Base-by-base conservation (phyloP, 2,329 filamentous ascomycete genomes). In the Fusarium sp. region DNA sequence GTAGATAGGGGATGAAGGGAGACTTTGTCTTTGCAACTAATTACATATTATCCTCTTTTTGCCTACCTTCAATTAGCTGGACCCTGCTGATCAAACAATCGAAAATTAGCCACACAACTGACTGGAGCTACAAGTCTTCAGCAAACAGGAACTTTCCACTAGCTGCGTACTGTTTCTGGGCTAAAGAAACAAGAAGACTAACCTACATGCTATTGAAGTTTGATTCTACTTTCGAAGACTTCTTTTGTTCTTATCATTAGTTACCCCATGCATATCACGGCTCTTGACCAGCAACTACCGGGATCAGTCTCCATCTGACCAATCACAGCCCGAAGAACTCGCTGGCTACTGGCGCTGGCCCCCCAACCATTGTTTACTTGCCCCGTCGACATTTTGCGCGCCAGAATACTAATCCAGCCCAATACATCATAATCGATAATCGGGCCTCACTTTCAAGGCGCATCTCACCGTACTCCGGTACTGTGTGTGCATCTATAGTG, bases 291-390 rank as follows among this genome's bases (percentile, higher is more conserved):
- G 21, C 20, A 50, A 59, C 38, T 49, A 20, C 64, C 41, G 52
- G 65, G 57, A 66, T 62, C 33, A 46, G 21, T 26, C 37, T 8
- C 11, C 13, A 57, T 52, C 59, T 20, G n/a, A 33, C 67, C 67
- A 69, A 69, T 68, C 57, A 59, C 28, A 13, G 16, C 10, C 5
- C 21, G 20, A 29, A 52, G 46, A 56, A n/a, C n/a, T n/a, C 66
- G 44, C 66, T 43, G 61, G 61, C 43, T 53, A 43, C 56, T 35
- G 60, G 61, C 49, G 60, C 62, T 69, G 66, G 66, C 66, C 67
- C 67, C 63, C 67, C 67, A 69, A 69, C 67, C 67, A 42, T 54
- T 50, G 48, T 59, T 60, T 64, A 66, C 54, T 43, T 54, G 58
- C 21, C 58, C 59, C 20, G 16, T 41, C 42, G n/a, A 42, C 38